phyloP scores from a whole-genome alignment of 768 basidiomycete species.

The Leccinum subgranulosum region DNA sequence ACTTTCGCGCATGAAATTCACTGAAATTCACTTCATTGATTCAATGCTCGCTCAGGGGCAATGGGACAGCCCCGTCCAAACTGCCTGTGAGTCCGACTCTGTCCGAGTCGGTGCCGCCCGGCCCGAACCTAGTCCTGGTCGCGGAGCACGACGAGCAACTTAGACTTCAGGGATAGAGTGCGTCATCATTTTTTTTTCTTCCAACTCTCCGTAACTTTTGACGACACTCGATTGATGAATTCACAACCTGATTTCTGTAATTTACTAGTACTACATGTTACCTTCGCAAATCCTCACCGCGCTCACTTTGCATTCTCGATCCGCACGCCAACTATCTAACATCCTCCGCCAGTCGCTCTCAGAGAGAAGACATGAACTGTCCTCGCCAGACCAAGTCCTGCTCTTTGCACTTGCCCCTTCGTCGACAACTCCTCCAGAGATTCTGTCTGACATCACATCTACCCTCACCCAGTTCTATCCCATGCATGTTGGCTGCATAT shows the following conservation, averaged over 20 bases:
- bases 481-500: conserved; percentile 59
- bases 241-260: background rate
- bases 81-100: too few species aligned
- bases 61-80: background rate
- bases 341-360: conserved; percentile 5
- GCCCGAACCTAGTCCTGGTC: background rate
- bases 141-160: background rate
- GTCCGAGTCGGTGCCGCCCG: too few species aligned
- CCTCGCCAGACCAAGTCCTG: conserved; percentile 2
- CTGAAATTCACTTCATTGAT: too few species aligned
- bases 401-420: conserved; percentile 30
- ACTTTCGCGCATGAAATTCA: too few species aligned
- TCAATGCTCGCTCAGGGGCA: background rate
- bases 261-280: background rate
- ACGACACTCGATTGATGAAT: background rate
- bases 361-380: background rate
- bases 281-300: conserved; percentile 13
- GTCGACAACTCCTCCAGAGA: conserved; percentile 14
- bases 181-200: background rate
- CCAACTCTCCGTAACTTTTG: background rate
- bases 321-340: conserved; percentile 18
- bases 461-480: conserved; percentile 39
- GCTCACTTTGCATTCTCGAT: conserved; percentile 15
- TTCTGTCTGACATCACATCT: conserved; percentile 38
- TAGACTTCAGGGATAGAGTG: background rate